Base-by-base conservation (phyloP, 495 filamentous ascomycete species). In the Lophiostoma macrostomum region DNA sequence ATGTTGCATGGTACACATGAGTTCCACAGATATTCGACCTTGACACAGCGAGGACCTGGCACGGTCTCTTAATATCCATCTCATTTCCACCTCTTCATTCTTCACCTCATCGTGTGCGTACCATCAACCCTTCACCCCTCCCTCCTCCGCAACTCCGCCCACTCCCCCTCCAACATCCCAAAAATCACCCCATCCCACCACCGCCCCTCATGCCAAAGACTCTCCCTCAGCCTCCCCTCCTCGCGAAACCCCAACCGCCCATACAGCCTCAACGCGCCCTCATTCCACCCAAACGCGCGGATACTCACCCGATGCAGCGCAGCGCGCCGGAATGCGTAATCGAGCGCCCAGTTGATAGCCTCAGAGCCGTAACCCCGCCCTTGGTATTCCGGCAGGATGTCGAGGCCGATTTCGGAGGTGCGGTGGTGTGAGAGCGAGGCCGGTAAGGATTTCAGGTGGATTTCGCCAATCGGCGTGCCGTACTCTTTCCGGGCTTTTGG, bases 361-460 rank as follows among this genome's bases (percentile, higher is more conserved):
- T 82, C 79, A 12, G 56, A 58, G 1, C 77, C 79, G 41, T 80
- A 82, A n/a, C 78, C 79, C 34, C 72, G 58, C 0, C 76, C 70
- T 10, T 74, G 74, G 34, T 71, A 67, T 10, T 37, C 48, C 7
- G 56, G 52, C 13, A 58, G 51, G 6, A 79, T 62, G 28, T 69
- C 65, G 19, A 79, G 68, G 8, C 70, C 71, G 38, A 79, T 57
- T 39, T 68, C 64, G 18, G 67, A 66, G 46, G 64, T 58, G 19
- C 77, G 67, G 53, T 80, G 75, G 37, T 76, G 74, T 44, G 32
- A n/a, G 10, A 52, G 25, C 10, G 25, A 7, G 1, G 46, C 58
- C 6, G 48, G 32, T 2, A 38, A 46, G 3, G 46, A 41, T 22
- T 57, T 64, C 0, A 71, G 61, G 19, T 57, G 57, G 11, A 69